Base-by-base conservation (phyloP, 2,329 filamentous ascomycete genomes). In the Aspergillus sp. region DNA sequence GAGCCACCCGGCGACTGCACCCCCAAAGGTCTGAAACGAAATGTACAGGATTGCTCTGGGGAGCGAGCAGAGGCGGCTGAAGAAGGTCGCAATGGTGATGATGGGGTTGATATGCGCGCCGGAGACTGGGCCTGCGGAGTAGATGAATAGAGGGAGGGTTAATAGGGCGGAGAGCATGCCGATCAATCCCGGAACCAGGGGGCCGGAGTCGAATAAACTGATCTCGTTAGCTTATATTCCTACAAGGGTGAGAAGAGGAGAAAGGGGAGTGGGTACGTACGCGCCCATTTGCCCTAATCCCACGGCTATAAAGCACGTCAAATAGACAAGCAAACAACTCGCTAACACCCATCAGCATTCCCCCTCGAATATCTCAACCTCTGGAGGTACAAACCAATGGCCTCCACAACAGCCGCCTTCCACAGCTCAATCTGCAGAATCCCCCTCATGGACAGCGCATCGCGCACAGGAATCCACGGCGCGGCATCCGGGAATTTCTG, bases 31-130 rank as follows among this genome's bases (percentile, higher is more conserved):
- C 68, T 85, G 84, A 6, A 77, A 78, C 5, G 70, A 57, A 1
- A 85, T 64, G 60, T 85, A 85, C 8, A 85, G 62, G 0, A 83
- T 68, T 8, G 77, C 77, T 54, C 83, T 76, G 0, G 83, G 78
- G 5, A 85, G 73, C 1, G 81, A 81, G 15, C 80, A 81, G 11
- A 85, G 71, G 0, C 82, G 79, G 2, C 81, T 78, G 19, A 83
- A 80, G 60, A 86, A 81, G 2, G 83, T 84, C 1, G 81, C 78
- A 50, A 86, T 78, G 0, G 83, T 85, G 61, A 86, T 84, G 30
- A 81, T 72, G 1, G 83, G 83, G 65, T 84, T 86, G 54, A 86
- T 70, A 65, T 86, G 84, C 0, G 80, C 83, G 45, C 84, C 83
- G 3, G 79, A 82, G 0, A 81, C 78, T 0, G 82, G 79, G 2